Base-by-base conservation (phyloP, 2,329 filamentous ascomycete genomes). In the Microsporum canis region DNA sequence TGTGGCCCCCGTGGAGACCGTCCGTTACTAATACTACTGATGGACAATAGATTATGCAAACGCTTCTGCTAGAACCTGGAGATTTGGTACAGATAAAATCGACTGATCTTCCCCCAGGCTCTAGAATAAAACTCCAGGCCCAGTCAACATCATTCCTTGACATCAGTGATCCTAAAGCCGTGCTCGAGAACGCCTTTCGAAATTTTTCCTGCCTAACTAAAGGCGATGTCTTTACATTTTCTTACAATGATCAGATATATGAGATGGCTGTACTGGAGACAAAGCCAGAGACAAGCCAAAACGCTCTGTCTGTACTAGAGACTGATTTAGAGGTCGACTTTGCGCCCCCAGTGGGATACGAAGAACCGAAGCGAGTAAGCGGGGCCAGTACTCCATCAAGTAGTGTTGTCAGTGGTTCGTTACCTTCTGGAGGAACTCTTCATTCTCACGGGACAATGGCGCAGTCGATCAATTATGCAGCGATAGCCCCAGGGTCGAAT, bases 301-400 rank as follows among this genome's bases (percentile, higher is more conserved):
- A 89, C 80, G 91, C 84, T 3, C 82, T 99, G 60, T 91, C 91
- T 69, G 95, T 96, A 75, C 86, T 96, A 60, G 94, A 99, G 77
- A 99, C 94, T 0, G 94, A 99, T 77, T 83, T 99, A 10, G 90
- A 90, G 61, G 94, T 99, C 64, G 94, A 99, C 70, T 99, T 99
- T 71, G 94, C 92, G 1, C 81, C 94, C 2, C 94, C 94, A 0
- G 84, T 99, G 1, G 94, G 94, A 64, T 99, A 97, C 70, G 88
- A 95, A 65, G 92, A 97, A 73, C 90, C 91, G 0, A 84, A 88
- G 69, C 84, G 82, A 62, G 75, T 72, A 31, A 94, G 88, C 66
- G 91, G 91, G n/a, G 91, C 90, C 17, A 92, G 86, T 75, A 96
- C 91, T 14, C 91, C 91, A 1, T 79, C 86, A 58, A 94, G 88